phyloP scores from a whole-genome alignment of 345 rosid genomes.

The Gossypium longicalyx region DNA sequence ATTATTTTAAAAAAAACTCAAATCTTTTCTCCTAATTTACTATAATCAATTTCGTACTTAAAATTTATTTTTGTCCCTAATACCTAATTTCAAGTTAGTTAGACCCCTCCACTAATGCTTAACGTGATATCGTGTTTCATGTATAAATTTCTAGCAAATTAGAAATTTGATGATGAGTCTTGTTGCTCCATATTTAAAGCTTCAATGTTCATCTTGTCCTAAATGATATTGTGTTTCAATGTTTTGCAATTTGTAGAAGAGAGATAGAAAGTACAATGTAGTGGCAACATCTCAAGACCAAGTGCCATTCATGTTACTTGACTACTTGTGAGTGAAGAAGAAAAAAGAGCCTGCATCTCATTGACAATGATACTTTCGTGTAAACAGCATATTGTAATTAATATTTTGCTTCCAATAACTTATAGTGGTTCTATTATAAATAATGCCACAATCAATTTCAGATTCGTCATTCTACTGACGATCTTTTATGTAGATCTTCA shows the following conservation, averaged over 20 bases:
- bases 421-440: neutral
- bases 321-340: neutral
- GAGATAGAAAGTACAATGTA: neutral
- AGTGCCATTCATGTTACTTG: neutral
- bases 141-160: too few species aligned
- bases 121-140: too few species aligned
- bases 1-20: too few species aligned
- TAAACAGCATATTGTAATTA: constrained; percentile 2
- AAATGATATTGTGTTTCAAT: neutral
- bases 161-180: too few species aligned
- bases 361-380: neutral
- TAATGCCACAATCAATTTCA: constrained; percentile 4
- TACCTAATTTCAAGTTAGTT: too few species aligned
- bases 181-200: too few species aligned
- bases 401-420: neutral
- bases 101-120: too few species aligned
- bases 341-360: neutral
- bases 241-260: neutral
- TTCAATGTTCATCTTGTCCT: too few species aligned
- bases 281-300: neutral
- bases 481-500: constrained; percentile 2
- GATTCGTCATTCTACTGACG: neutral
- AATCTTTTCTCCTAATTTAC: too few species aligned
- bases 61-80: too few species aligned
- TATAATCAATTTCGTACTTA: too few species aligned